A percentile compares a stretch with the other conserved stretches of the same genome.
phyloP scores from a whole-genome alignment of 305 asterid genomes.

The Solanum hybrid region DNA sequence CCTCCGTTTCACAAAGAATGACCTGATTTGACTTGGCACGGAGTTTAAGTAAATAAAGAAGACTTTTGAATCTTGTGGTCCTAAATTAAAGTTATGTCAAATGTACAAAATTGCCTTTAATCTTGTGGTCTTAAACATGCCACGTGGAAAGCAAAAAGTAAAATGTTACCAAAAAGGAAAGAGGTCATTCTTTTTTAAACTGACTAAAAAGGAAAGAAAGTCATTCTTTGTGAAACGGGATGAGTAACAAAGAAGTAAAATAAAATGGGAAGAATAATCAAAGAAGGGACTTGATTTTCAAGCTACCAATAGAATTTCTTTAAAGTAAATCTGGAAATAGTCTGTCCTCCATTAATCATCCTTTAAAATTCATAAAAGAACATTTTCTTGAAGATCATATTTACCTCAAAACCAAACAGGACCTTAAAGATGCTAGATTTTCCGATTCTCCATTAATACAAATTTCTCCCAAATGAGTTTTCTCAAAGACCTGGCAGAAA shows the following conservation, averaged over 20 bases:
- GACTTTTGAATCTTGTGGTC: too few species aligned
- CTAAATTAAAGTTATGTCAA: too few species aligned
- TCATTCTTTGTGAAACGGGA: too few species aligned
- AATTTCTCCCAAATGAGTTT: slow-evolving; percentile 41
- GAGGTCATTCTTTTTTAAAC: too few species aligned
- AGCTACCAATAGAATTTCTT: neutral
- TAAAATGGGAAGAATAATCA: neutral
- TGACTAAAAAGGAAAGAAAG: too few species aligned
- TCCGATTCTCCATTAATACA: neutral
- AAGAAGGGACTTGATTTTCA: neutral
- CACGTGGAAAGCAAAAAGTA: too few species aligned
- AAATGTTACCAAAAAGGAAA: too few species aligned
- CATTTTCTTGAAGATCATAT: neutral
- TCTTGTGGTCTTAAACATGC: too few species aligned
- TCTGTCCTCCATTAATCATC: neutral
- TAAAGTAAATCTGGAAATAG: neutral
- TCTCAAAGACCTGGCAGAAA: slow-evolving; percentile 47
- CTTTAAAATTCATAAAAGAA: neutral
- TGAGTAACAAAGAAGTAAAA: neutral
- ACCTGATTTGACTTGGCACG: too few species aligned
- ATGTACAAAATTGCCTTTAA: too few species aligned
- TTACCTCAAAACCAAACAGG: neutral
- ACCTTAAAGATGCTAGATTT: neutral
- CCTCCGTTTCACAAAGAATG: too few species aligned
- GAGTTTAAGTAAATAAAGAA: too few species aligned